Evolutionary conservation across 2,329 filamentous ascomycete genomes (phyloP), one percentile per base, ranked within the genome.

Genomic region (Aspergillus pseudonomiae): DNA sequence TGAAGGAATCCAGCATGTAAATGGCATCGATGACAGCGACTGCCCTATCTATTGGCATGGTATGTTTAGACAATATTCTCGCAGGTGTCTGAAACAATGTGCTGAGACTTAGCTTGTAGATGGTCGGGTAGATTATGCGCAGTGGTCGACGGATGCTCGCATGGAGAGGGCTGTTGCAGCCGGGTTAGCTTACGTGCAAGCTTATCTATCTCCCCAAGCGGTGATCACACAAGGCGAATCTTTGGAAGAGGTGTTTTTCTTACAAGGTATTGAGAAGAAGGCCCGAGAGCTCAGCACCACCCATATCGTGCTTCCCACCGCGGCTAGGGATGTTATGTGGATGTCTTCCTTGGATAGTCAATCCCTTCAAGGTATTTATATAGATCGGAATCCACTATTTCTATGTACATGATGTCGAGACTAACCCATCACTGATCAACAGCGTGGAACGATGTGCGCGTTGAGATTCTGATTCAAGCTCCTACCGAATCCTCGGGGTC

Each of bases 401-500:
- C 19, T 7, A n/a, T 5, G 16, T 28, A 16, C 34, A 28, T 28
- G 21, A 58, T 48, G 21, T 24, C 24, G 6, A 24, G 11, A n/a
- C 26, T 32, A 28, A 43, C 21, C 28, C 12, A 39, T 56, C 19
- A 19, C 64, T 65, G 11, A 28, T 43, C 12, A 12, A 64, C 72
- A 89, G 90, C 86, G 39, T 97, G 94, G 94, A 89, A 94, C 74
- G 86, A 88, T 54, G 83, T 92, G 6, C 87, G 84, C 43, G 84
- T 98, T 65, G 93, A 98, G 67, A 91, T 99, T 59, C 77, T 97
- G 14, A 86, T 98, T 10, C 92, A 96, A 63, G 92, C 91, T 1
- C 85, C 88, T 7, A 80, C 88, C 3, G 84, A 84, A 10, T 89
- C 90, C 24, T 89, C 91, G 2, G 93, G 92, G 12, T 91, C 89